Conservation (phyloP, 2,329 filamentous ascomycete genomes). For the Drechmeria coniospora region DNA sequence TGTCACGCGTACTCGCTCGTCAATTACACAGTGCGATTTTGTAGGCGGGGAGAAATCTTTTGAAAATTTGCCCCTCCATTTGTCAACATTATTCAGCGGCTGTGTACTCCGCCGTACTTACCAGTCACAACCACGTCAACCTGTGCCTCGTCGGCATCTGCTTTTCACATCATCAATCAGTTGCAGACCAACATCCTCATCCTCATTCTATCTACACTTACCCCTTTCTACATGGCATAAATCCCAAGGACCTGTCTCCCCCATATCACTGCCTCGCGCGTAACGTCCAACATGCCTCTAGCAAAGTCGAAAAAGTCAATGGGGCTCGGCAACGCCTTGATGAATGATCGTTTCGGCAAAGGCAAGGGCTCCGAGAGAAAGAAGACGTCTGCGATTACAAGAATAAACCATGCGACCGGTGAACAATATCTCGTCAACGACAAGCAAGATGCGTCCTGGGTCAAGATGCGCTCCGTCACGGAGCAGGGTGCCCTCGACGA, state of each 20-base stretch:
- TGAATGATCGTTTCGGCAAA: constrained; percentile 97
- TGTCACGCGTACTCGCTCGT: neutral
- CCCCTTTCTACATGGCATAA: no score
- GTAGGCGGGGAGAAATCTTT: constrained; percentile 6
- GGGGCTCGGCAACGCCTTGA: constrained; percentile 89
- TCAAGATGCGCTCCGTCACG: constrained; percentile 98
- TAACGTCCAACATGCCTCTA: constrained; percentile 27
- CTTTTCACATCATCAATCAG: no score
- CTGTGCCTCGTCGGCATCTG: no score
- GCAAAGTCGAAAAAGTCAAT: constrained; percentile 93
- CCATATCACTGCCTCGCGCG: no score
- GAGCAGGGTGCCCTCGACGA: constrained; percentile 95
- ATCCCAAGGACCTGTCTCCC: no score
- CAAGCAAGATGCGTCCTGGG: constrained; percentile 82
- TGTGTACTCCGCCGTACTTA: no score
- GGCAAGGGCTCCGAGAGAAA: constrained; percentile 75
- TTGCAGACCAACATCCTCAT: no score
- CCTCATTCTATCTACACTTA: no score
- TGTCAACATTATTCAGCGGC: constrained; percentile 23
- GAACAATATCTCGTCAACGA: constrained; percentile 88
- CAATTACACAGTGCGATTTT: constrained; percentile 14
- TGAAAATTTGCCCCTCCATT: constrained; percentile 35
- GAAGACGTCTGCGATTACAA: constrained; percentile 42
- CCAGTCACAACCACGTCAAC: no score
- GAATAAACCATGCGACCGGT: constrained; percentile 65